phyloP scores from a whole-genome alignment of 1,284 basidiomycete genomes.

The Cryptococcus jaspeensis region DNA sequence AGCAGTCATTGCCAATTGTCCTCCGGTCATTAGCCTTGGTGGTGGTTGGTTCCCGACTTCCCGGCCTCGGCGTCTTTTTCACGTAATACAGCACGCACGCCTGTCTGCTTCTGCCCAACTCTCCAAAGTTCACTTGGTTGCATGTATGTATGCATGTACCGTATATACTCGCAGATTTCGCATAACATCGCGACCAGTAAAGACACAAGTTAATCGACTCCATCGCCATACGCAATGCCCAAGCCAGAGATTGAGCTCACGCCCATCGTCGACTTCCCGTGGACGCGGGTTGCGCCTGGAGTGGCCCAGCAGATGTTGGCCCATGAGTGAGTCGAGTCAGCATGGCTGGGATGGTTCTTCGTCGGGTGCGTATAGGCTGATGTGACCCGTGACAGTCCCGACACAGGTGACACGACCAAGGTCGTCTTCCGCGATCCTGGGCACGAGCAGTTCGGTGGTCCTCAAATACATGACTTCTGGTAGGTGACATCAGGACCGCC shows the following conservation, averaged over 20 bases:
- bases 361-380: background rate
- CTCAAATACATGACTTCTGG: constrained; percentile 15
- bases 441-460: constrained; percentile 7
- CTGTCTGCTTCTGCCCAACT: too few relatives aligned
- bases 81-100: too few relatives aligned
- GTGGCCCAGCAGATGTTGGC: constrained; percentile 10
- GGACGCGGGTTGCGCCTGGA: constrained; percentile 13
- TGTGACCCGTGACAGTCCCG: background rate
- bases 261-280: constrained; percentile 18
- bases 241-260: constrained; percentile 15
- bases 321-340: constrained; percentile 5
- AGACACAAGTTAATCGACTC: too few relatives aligned
- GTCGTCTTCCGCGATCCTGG: constrained; percentile 9
- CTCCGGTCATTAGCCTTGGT: too few relatives aligned
- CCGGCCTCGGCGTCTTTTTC: too few relatives aligned
- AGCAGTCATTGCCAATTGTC: too few relatives aligned
- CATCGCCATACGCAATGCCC: constrained; percentile 15
- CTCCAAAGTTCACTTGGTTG: too few relatives aligned
- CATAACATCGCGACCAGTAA: too few relatives aligned
- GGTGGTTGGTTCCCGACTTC: too few relatives aligned
- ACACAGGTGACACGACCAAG: constrained; percentile 15
- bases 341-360: background rate
- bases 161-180: too few relatives aligned
- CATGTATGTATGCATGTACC: too few relatives aligned
- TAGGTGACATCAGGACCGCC: background rate